Percentiles rank a stretch among this genome's conserved stretches.
phyloP scores from a whole-genome alignment of 2,329 filamentous ascomycete genomes.

The Bipolaris zeicola region DNA sequence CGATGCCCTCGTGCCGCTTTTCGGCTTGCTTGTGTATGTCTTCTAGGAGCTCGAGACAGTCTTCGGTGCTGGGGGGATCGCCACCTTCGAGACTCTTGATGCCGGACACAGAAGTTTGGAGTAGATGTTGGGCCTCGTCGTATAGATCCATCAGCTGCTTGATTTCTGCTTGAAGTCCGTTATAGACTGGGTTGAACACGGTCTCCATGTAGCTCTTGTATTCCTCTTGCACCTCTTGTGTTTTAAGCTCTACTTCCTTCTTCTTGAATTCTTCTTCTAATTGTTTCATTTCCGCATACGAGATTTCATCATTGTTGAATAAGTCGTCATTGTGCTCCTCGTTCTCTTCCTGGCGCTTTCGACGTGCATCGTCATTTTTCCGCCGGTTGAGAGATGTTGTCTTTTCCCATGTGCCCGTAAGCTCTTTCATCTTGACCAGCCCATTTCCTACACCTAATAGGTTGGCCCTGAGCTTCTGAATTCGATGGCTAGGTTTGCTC shows the following conservation, averaged over 20 bases:
- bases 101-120: slow-evolving; percentile 34
- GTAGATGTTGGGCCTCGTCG: slow-evolving; percentile 40
- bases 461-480: slow-evolving; percentile 32
- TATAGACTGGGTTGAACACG: slow-evolving; percentile 59
- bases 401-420: slow-evolving; percentile 53
- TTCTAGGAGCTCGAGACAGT: slow-evolving; percentile 45
- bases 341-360: slow-evolving; percentile 57
- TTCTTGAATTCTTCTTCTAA: slow-evolving; percentile 62
- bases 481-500: slow-evolving; percentile 17
- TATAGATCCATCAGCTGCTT: slow-evolving; percentile 55
- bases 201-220: slow-evolving; percentile 57
- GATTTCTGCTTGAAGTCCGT: slow-evolving; percentile 57
- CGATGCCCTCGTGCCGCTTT: slow-evolving; percentile 55
- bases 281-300: slow-evolving; percentile 61
- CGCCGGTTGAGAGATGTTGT: slow-evolving; percentile 52
- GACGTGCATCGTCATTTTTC: slow-evolving; percentile 56
- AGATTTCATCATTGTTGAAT: slow-evolving; percentile 63
- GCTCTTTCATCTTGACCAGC: slow-evolving; percentile 24
- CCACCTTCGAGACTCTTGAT: slow-evolving; percentile 24
- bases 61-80: slow-evolving; percentile 26
- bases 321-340: slow-evolving; percentile 60
- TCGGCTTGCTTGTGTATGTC: slow-evolving; percentile 56
- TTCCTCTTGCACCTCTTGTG: slow-evolving; percentile 60
- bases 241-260: slow-evolving; percentile 56
- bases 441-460: slow-evolving; percentile 23